Evolutionary conservation across 129 eudicot species (phyloP).

Genomic region (Ambrosia trifida): DNA sequence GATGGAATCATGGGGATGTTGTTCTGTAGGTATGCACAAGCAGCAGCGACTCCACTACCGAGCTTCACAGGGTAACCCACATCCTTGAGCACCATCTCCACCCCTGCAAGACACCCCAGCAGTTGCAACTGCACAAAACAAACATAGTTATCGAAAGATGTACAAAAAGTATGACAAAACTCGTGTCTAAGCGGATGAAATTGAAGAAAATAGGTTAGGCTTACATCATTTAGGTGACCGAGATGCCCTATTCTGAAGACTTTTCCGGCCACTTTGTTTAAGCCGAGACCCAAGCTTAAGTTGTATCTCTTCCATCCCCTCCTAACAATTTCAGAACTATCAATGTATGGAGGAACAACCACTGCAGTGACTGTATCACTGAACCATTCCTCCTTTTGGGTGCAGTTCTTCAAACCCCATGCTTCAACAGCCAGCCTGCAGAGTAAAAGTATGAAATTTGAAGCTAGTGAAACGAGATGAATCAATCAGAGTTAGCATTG

Average conservation of each 20-base stretch:
- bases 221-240: slow-evolving; percentile 85
- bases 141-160: not conserved
- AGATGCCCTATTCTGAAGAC: slow-evolving; percentile 99
- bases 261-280: slow-evolving; percentile 93
- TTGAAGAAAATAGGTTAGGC: not conserved
- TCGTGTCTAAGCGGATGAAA: too few species aligned
- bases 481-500: not conserved
- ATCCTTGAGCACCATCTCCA: slow-evolving; percentile 97
- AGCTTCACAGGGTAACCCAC: slow-evolving; percentile 93
- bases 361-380: slow-evolving; percentile 99
- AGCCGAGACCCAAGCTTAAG: slow-evolving; percentile 87
- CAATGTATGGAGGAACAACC: slow-evolving; percentile 80
- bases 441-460: not conserved
- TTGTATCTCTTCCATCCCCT: slow-evolving; percentile 94
- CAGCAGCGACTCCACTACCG: slow-evolving; percentile 98
- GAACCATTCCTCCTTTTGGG: slow-evolving; percentile 90
- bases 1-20: slow-evolving; percentile 84
- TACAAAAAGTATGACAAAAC: not conserved
- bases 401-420: slow-evolving; percentile 98
- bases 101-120: slow-evolving; percentile 96
- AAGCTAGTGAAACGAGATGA: not conserved
- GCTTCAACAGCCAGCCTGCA: slow-evolving; percentile 94
- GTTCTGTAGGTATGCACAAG: slow-evolving; percentile 78
- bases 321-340: slow-evolving; percentile 76
- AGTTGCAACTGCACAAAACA: slow-evolving; percentile 74